Percentiles rank a stretch among this genome's conserved stretches.
These are phyloP conservation scores for Salvia sclarea DNA, from an alignment of 305 asterid genomes.

Conservation along the genomic window DNA sequence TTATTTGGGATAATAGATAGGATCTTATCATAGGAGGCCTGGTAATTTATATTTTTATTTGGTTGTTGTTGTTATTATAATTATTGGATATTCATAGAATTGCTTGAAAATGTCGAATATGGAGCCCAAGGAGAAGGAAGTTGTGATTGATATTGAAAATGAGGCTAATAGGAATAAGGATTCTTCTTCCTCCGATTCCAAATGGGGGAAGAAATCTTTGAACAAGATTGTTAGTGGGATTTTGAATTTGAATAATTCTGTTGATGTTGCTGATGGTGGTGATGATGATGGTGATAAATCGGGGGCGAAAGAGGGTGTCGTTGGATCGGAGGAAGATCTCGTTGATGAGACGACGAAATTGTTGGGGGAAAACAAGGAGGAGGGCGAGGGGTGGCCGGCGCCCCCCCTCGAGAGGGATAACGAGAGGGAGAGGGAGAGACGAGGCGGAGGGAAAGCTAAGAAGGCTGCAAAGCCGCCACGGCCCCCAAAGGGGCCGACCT, in stretches of 20 bases:
- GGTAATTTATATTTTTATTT: not conserved
- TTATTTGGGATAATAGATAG: not conserved
- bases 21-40: too few relatives aligned
- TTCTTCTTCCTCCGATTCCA: constrained; percentile 15
- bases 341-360: constrained; percentile 27
- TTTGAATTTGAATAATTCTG: constrained; percentile 31
- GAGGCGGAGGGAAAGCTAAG: constrained; percentile 32
- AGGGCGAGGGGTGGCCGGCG: constrained; percentile 24
- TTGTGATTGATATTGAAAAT: constrained; percentile 48
- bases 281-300: too few relatives aligned
- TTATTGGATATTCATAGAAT: constrained; percentile 7
- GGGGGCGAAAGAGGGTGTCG: constrained; percentile 9
- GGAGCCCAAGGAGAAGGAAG: constrained; percentile 40
- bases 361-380: constrained; percentile 35
- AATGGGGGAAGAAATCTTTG: constrained; percentile 35
- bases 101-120: constrained; percentile 23
- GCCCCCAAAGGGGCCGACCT: constrained; percentile 64
- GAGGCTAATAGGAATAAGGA: constrained; percentile 21
- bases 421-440: constrained; percentile 35
- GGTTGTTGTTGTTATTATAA: not conserved
- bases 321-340: constrained; percentile 4
- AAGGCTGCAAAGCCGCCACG: constrained; percentile 62
- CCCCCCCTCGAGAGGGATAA: constrained; percentile 34
- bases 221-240: constrained; percentile 40
- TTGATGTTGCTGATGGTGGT: too few relatives aligned